phyloP scores from a whole-genome alignment of 2,329 filamentous ascomycete species.

The Talaromyces sp. region DNA sequence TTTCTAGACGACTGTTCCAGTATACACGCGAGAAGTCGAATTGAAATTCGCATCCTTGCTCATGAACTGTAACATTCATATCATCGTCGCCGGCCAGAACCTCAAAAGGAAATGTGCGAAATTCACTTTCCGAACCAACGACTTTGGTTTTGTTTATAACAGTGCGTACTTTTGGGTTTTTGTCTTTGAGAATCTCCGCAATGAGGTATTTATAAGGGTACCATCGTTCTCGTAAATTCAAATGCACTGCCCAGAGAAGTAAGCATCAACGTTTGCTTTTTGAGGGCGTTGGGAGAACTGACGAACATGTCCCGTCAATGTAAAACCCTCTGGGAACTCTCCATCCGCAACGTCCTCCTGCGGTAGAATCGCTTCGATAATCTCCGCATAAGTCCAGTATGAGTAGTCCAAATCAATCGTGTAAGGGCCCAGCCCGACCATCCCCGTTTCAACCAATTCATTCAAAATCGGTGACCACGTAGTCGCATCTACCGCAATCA shows the following conservation, averaged over 20 bases:
- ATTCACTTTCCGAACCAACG: constrained; percentile 80
- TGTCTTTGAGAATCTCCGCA: constrained; percentile 81
- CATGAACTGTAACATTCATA: constrained; percentile 75
- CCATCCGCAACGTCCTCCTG: constrained; percentile 63
- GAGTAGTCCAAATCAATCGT: constrained; percentile 74
- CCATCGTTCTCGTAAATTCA: constrained; percentile 82
- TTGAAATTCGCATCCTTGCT: constrained; percentile 78
- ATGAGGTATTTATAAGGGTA: constrained; percentile 83
- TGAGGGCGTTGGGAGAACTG: constrained; percentile 30
- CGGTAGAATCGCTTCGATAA: constrained; percentile 76
- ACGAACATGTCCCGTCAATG: constrained; percentile 82
- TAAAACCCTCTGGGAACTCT: constrained; percentile 82
- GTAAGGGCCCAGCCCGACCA: constrained; percentile 70
- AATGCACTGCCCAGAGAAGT: constrained; percentile 58
- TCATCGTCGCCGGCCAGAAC: constrained; percentile 78
- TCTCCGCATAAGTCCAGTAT: constrained; percentile 82
- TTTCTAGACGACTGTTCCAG: constrained; percentile 91
- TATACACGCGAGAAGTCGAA: constrained; percentile 98
- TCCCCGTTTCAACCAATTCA: constrained; percentile 64
- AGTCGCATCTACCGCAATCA: constrained; percentile 52
- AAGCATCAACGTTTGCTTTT: background rate
- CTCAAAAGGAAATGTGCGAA: constrained; percentile 90
- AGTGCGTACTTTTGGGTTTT: constrained; percentile 75
- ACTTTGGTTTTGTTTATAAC: constrained; percentile 95
- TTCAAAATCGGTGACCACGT: constrained; percentile 72